These are phyloP conservation scores for Myriosclerotinia duriaeana DNA, from an alignment of 2,329 filamentous ascomycete species.

Conservation along the genomic window DNA sequence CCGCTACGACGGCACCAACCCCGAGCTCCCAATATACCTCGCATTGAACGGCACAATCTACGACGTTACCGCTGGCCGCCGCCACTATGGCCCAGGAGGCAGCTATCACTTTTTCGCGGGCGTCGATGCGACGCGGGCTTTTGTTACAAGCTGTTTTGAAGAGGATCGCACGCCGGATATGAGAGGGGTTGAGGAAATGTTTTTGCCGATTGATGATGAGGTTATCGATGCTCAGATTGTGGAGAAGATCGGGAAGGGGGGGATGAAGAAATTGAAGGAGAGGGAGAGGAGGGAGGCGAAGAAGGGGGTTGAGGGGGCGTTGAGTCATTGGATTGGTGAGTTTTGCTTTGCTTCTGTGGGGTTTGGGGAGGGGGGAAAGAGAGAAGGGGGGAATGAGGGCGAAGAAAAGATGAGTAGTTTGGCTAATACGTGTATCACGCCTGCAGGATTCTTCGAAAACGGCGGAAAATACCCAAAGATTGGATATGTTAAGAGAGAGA, in stretches of 20 bases:
- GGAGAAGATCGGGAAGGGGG: conserved; percentile 46
- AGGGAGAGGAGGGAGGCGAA: conserved; percentile 65
- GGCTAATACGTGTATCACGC: conserved; percentile 66
- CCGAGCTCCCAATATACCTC: conserved; percentile 77
- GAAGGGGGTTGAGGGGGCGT: conserved; percentile 61
- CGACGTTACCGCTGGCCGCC: conserved; percentile 69
- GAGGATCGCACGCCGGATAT: conserved; percentile 77
- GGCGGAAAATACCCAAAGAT: conserved; percentile 80
- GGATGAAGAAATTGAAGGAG: conserved; percentile 55
- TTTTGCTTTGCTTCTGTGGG: not conserved
- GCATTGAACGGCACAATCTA: conserved; percentile 86
- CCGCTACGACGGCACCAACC: conserved; percentile 74
- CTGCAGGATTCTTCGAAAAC: conserved; percentile 75
- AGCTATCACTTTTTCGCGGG: conserved; percentile 86
- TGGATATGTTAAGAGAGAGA: conserved; percentile 67
- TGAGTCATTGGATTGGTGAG: conserved; percentile 65
- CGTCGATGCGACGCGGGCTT: conserved; percentile 80
- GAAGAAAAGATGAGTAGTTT: conserved; percentile 46
- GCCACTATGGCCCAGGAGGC: conserved; percentile 79
- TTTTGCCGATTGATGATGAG: conserved; percentile 62
- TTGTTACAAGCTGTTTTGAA: conserved; percentile 88
- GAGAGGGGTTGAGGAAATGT: conserved; percentile 85
- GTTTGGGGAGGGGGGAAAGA: conserved; percentile 44
- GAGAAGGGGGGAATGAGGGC: conserved; percentile 42
- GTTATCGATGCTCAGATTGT: conserved; percentile 53